Evolutionary conservation across 1,284 basidiomycete genomes (phyloP), one percentile per base, ranked within the genome.

Genomic region (Laetiporus sulphureus): DNA sequence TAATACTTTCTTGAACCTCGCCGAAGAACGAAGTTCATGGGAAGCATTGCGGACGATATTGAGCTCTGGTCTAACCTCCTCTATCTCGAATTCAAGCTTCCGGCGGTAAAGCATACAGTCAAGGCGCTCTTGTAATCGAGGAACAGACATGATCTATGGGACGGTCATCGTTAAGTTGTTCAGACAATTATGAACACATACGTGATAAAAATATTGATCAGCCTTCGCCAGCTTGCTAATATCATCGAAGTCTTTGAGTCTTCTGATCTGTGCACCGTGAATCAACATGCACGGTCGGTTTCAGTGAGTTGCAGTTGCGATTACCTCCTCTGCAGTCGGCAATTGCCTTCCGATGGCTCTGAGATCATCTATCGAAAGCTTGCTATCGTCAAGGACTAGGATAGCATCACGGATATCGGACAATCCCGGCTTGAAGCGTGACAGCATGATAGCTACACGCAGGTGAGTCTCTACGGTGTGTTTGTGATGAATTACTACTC

Each of bases 401-500:
- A 93, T 60, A 0, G 87, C 83, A 41, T 66, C 69, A 21, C 77
- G 72, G 47, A 93, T 86, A 13, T 78, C 75, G 0, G 73, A 57
- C 32, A 79, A 71, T 3, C 70, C 66, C 34, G 84, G 61, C 60
- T 84, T 86, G 44, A 93, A 77, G 7, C 79, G 70, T 2, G 81
- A 78, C 2, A 94, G 66, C 82, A 92, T 87, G 52, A 93, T 91
- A 1, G 77, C 86, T n/a, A n/a, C n/a, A n/a, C n/a, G n/a, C n/a
- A n/a, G n/a, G n/a, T n/a, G n/a, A n/a, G n/a, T n/a, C n/a, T n/a
- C n/a, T n/a, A n/a, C n/a, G n/a, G n/a, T n/a, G n/a, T n/a, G n/a
- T n/a, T n/a, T n/a, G n/a, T n/a, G n/a, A n/a, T 22, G 15, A 34
- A 25, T 21, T 38, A 18, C 12, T 41, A 60, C 73, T 53, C 53